phyloP scores from a whole-genome alignment of 2,329 filamentous ascomycete species.

The Periconia sp. region DNA sequence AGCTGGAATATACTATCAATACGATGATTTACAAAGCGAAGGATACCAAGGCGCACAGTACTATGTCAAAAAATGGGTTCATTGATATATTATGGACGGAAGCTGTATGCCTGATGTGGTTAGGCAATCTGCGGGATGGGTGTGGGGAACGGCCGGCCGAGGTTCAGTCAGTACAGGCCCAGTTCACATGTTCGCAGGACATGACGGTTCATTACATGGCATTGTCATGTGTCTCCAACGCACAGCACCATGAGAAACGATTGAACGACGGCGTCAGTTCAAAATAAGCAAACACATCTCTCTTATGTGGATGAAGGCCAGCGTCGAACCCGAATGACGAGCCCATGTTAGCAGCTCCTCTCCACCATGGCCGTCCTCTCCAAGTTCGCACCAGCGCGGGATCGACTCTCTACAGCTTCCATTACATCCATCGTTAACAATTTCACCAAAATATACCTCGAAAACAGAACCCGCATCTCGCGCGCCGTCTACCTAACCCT shows the following conservation, averaged over 20 bases:
- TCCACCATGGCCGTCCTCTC: constrained; percentile 43
- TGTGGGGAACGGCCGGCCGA: background rate
- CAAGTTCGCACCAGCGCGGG: constrained; percentile 37
- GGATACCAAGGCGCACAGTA: too few relatives aligned
- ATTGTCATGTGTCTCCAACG: background rate
- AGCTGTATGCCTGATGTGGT: too few relatives aligned
- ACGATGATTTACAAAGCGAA: too few relatives aligned
- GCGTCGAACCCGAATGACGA: constrained; percentile 15
- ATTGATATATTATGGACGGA: too few relatives aligned
- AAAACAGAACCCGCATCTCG: constrained; percentile 45
- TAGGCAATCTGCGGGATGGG: too few relatives aligned
- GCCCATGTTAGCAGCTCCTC: constrained; percentile 15
- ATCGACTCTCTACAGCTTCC: constrained; percentile 31
- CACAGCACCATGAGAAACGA: background rate
- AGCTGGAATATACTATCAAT: too few relatives aligned
- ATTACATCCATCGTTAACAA: constrained; percentile 41
- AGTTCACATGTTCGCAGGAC: background rate
- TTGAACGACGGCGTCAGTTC: background rate
- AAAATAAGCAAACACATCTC: background rate
- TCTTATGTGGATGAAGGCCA: background rate
- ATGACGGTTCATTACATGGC: background rate
- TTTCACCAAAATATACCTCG: constrained; percentile 41
- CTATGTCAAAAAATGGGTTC: too few relatives aligned
- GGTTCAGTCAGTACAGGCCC: background rate
- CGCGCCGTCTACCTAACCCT: constrained; percentile 45